These are phyloP conservation scores for Lactarius indigo DNA, from an alignment of 768 basidiomycete species.

Conservation along the genomic window DNA sequence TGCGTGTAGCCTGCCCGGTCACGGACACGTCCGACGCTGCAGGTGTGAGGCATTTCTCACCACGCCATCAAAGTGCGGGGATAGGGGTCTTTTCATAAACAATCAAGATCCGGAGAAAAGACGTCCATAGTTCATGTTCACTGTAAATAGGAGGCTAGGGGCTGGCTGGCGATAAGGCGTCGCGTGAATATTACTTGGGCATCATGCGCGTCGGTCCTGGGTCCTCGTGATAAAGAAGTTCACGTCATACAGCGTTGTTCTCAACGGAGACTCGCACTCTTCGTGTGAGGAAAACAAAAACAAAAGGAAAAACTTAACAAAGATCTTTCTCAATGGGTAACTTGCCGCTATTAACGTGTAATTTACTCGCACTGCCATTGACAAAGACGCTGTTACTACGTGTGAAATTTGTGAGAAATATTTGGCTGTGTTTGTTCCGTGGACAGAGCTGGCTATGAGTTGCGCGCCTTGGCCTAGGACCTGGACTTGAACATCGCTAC, in stretches of 20 bases:
- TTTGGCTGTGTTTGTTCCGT: conserved; percentile 13
- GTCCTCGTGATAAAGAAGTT: background rate
- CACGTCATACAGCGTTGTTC: background rate
- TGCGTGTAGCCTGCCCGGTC: background rate
- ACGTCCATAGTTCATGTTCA: background rate
- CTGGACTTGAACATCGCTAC: background rate
- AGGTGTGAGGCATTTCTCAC: background rate
- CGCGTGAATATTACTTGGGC: background rate
- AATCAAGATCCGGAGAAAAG: background rate
- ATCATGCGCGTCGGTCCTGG: background rate
- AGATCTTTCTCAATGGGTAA: background rate
- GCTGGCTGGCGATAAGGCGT: background rate
- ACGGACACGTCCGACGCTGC: background rate
- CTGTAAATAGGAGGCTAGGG: no score
- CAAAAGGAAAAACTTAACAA: background rate
- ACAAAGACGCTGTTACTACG: background rate
- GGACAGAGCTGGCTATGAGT: background rate
- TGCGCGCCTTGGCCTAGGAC: background rate
- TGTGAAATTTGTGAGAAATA: conserved; percentile 10
- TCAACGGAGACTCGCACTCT: background rate
- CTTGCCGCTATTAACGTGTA: background rate
- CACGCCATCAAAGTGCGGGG: no score
- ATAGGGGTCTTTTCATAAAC: no score
- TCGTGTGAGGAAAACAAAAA: background rate
- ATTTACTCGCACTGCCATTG: background rate